Conservation (phyloP, 2,329 filamentous ascomycete species). For the Huntiella abstrusa region DNA sequence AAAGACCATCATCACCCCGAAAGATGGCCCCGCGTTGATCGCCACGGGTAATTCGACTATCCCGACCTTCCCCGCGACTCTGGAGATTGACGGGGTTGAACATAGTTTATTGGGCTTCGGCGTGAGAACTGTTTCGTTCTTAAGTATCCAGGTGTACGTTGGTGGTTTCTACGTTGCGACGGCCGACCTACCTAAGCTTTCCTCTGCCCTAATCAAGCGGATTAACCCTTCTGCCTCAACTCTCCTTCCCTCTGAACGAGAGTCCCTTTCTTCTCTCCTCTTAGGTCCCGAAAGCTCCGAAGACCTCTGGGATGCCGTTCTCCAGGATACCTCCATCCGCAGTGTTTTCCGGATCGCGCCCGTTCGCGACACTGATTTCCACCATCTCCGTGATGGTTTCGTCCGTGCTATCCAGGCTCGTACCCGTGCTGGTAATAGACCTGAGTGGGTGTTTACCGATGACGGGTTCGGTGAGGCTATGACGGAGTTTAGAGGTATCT, state of each 20-base stretch:
- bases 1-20: conserved; percentile 6
- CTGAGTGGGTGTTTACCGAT: conserved; percentile 38
- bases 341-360: conserved; percentile 71
- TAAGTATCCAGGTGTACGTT: conserved; percentile 83
- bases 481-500: conserved; percentile 61
- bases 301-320: conserved; percentile 52
- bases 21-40: not conserved
- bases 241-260: conserved; percentile 65
- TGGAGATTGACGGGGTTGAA: conserved; percentile 44
- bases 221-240: conserved; percentile 66
- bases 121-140: conserved; percentile 73
- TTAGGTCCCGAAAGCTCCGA: conserved; percentile 52
- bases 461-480: conserved; percentile 61
- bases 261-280: conserved; percentile 47
- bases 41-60: conserved; percentile 65
- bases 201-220: conserved; percentile 55
- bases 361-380: conserved; percentile 85
- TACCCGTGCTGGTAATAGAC: conserved; percentile 28
- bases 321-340: conserved; percentile 48
- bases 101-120: conserved; percentile 82
- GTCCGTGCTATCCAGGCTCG: conserved; percentile 66
- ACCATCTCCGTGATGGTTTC: conserved; percentile 79
- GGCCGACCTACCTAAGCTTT: conserved; percentile 61
- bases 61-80: conserved; percentile 55
- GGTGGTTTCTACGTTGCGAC: conserved; percentile 83